Evolutionary conservation across 2,329 filamentous ascomycete species (phyloP), one percentile per base, ranked within the genome.

Genomic region (Fusarium proliferatum): DNA sequence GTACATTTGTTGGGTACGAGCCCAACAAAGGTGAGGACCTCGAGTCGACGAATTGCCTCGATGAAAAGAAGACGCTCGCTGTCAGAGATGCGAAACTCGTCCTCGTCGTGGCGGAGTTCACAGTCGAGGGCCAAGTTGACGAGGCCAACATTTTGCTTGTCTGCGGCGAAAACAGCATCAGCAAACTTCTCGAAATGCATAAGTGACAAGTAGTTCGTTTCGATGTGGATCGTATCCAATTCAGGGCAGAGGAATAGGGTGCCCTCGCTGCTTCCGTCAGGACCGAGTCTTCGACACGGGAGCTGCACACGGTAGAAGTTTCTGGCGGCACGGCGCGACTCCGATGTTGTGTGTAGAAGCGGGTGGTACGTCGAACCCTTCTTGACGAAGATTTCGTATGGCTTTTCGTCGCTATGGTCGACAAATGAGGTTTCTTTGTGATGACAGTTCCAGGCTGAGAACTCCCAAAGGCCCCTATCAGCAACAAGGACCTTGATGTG

Each of bases 91-190:
- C 6, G 9, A 16, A 53, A 26, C 19, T 53, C 19, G 2, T 9
- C 2, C 12, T 21, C 17, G 6, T 6, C 7, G 34, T 53, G 51
- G 6, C n/a, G 17, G 12, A 38, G 36, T 6, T 39, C 17, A 19
- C n/a, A 28, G 34, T 39, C 3, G 13, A 39, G 23, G 13, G 51
- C 34, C 10, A 53, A 28, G 19, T 39, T 39, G 7, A 61, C 7
- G 12, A 64, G 36, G 21, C 61, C 61, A 6, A 49, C 19, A 9
- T 48, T 13, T 2, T 30, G 19, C 7, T 16, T 45, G 3, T 61
- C 61, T 3, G 15, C 34, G 2, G 28, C 9, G 11, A 26, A 33
- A 11, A 64, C 9, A 8, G 28, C 21, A 1, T 19, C 2, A 0
- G 61, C 19, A 12, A 64, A 38, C 4, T 60, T 19, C 1, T n/a